phyloP scores from a whole-genome alignment of 2,329 filamentous ascomycete genomes.

The Neofusicoccum cordaticola region DNA sequence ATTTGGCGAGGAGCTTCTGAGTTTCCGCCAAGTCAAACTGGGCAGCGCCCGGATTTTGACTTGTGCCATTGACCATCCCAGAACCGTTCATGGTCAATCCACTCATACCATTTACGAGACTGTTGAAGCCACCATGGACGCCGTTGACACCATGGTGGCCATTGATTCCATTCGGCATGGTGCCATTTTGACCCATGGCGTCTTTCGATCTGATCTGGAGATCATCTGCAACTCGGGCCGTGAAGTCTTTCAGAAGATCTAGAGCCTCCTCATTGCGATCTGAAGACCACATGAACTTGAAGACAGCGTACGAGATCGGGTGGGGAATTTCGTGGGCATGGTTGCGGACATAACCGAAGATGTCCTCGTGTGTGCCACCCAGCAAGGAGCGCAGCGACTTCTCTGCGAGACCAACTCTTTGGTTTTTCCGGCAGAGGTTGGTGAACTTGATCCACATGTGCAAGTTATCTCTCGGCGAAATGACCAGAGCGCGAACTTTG shows the following conservation, averaged over 20 bases:
- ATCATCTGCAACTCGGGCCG: constrained; percentile 58
- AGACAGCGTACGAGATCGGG: constrained; percentile 89
- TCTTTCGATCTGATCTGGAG: constrained; percentile 43
- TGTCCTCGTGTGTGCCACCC: constrained; percentile 60
- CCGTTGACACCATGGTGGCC: constrained; percentile 47
- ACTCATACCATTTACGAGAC: constrained; percentile 49
- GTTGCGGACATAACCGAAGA: constrained; percentile 35
- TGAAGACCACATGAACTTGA: constrained; percentile 95
- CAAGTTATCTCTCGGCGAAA: constrained; percentile 87
- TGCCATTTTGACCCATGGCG: constrained; percentile 33
- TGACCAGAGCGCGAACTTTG: constrained; percentile 87
- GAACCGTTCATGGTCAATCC: constrained; percentile 39
- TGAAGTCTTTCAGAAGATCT: constrained; percentile 61
- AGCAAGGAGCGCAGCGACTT: constrained; percentile 92
- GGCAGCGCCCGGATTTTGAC: constrained; percentile 23
- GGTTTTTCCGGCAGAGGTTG: constrained; percentile 95
- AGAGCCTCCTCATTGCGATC: constrained; percentile 43
- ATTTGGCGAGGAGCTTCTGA: constrained; percentile 80
- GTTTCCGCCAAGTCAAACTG: constrained; percentile 51
- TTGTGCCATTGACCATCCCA: constrained; percentile 30
- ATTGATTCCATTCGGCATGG: constrained; percentile 44
- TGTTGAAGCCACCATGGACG: constrained; percentile 38
- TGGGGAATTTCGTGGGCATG: constrained; percentile 56
- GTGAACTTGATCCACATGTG: constrained; percentile 99
- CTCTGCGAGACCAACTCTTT: constrained; percentile 89